Evolutionary conservation across 2,329 filamentous ascomycete species (phyloP).

Genomic region (Magnaporthiopsis poae): DNA sequence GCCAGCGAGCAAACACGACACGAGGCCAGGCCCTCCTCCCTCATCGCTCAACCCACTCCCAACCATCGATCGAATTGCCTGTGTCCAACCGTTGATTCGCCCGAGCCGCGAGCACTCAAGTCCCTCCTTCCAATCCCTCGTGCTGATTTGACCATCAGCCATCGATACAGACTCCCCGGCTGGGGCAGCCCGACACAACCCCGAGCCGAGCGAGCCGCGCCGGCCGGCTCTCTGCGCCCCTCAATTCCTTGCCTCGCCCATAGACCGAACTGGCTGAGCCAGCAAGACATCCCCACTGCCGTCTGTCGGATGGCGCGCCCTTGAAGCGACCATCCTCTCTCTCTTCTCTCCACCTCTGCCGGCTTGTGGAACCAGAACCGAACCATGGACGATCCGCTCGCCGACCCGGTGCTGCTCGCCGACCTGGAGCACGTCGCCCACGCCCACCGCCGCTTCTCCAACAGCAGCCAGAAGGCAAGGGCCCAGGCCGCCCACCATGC

Average conservation of each 20-base stretch:
- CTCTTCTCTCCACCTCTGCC: not conserved
- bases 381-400: conserved; percentile 4
- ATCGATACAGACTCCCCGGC: not conserved
- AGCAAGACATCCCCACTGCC: too few species aligned
- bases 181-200: not conserved
- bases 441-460: conserved; percentile 18
- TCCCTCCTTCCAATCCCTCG: not conserved
- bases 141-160: not conserved
- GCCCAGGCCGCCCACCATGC: conserved; percentile 3
- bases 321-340: not conserved
- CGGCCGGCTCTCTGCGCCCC: too few species aligned
- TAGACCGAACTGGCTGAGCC: not conserved
- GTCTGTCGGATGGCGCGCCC: conserved; percentile 3
- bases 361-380: not conserved
- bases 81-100: not conserved
- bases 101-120: too few species aligned
- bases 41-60: not conserved
- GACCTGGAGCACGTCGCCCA: conserved; percentile 20
- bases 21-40: too few species aligned
- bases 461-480: conserved; percentile 7
- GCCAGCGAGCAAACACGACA: not conserved
- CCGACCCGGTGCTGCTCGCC: conserved; percentile 17
- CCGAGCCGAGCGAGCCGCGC: not conserved
- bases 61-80: not conserved
- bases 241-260: not conserved